phyloP scores from a whole-genome alignment of 2,329 filamentous ascomycete genomes.

The Fusarium anthophilum region DNA sequence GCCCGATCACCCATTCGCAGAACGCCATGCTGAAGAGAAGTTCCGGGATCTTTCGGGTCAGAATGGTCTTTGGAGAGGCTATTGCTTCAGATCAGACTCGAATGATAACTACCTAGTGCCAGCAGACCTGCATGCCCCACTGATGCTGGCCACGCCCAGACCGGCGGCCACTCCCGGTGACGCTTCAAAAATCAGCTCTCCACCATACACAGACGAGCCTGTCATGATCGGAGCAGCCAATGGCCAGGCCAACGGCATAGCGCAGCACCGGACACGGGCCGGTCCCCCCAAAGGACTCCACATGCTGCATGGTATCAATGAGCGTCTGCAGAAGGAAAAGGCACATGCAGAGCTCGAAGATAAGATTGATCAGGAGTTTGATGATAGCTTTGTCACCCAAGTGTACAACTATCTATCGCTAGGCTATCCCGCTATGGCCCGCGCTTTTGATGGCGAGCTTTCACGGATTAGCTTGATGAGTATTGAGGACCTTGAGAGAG shows the following conservation, averaged over 20 bases:
- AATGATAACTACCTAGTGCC: constrained; percentile 52
- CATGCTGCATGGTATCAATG: constrained; percentile 62
- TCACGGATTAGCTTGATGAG: constrained; percentile 79
- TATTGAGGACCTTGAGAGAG: constrained; percentile 73
- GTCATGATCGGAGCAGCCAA: constrained; percentile 39
- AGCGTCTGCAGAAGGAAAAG: constrained; percentile 61
- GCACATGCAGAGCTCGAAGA: constrained; percentile 60
- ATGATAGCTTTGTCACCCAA: constrained; percentile 88
- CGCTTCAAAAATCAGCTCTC: constrained; percentile 51
- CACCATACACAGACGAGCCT: constrained; percentile 54
- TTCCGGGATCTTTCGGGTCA: constrained; percentile 66
- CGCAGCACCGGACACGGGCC: constrained; percentile 42
- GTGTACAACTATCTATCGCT: constrained; percentile 97
- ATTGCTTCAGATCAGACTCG: constrained; percentile 62
- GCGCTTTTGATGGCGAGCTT: constrained; percentile 85
- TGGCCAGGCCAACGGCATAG: constrained; percentile 24
- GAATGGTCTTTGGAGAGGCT: constrained; percentile 80
- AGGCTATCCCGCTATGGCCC: constrained; percentile 87
- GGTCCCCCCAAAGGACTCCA: constrained; percentile 56
- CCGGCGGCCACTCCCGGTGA: constrained; percentile 53
- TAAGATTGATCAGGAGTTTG: constrained; percentile 73
- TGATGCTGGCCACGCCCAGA: constrained; percentile 61
- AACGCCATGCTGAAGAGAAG: constrained; percentile 56
- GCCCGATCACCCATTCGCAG: constrained; percentile 72
- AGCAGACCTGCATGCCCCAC: constrained; percentile 56